A percentile compares a stretch with the other conserved stretches of the same genome.
phyloP scores from a whole-genome alignment of 208 protist genomes.

The Plasmodiophora brassicae region DNA sequence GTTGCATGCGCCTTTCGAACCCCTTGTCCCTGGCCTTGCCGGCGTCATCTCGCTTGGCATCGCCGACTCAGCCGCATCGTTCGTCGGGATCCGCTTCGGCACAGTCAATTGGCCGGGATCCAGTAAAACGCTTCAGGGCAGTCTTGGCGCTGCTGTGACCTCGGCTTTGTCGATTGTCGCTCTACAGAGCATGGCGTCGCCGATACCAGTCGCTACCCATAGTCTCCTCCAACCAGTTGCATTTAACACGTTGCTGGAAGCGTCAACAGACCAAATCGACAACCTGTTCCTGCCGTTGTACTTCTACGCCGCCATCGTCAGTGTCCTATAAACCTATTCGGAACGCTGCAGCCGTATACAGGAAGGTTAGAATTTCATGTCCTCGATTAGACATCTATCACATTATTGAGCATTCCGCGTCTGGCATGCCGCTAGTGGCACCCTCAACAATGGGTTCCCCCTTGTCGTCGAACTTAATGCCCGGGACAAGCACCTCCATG shows the following conservation, averaged over 20 bases:
- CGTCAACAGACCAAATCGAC: not conserved
- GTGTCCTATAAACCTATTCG: too few species aligned
- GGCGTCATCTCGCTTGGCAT: not conserved
- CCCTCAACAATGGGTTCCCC: too few species aligned
- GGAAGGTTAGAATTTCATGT: too few species aligned
- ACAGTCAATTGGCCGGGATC: not conserved
- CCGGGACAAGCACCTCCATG: too few species aligned
- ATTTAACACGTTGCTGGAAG: not conserved
- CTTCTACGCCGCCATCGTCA: not conserved
- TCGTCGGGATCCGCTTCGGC: not conserved
- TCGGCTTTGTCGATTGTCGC: not conserved
- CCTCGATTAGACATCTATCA: too few species aligned
- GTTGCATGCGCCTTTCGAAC: not conserved
- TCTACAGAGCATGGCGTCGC: not conserved
- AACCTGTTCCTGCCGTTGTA: not conserved
- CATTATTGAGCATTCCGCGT: too few species aligned
- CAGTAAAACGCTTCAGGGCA: not conserved
- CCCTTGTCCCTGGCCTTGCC: not conserved
- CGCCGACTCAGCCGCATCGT: not conserved
- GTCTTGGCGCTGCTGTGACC: not conserved
- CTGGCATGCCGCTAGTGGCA: too few species aligned
- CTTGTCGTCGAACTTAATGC: too few species aligned
- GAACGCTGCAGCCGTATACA: too few species aligned
- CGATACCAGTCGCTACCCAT: not conserved
- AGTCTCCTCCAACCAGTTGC: not conserved